A percentile compares a stretch with the other conserved stretches of the same genome.
Conservation (phyloP, 208 protist genomes). For the Borovskyia barvae region DNA sequence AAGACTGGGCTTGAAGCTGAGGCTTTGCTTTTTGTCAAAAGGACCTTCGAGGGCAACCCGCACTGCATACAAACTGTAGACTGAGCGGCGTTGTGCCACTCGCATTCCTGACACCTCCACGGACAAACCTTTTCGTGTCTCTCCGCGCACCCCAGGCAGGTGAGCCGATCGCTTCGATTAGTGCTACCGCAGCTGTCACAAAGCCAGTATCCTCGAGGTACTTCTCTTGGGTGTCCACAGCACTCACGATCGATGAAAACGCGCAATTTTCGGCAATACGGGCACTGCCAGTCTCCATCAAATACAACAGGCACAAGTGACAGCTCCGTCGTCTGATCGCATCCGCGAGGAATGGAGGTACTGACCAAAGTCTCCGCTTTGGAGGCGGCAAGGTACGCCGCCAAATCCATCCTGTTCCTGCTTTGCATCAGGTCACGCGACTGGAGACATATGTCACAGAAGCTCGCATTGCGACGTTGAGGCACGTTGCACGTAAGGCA, state of each 20-base stretch:
- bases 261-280: slow-evolving; percentile 61
- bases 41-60: too few relatives aligned
- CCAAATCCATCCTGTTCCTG: neutral
- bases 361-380: too few relatives aligned
- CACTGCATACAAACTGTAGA: slow-evolving; percentile 44
- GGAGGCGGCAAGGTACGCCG: neutral
- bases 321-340: neutral
- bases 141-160: slow-evolving; percentile 66
- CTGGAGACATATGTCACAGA: slow-evolving; percentile 85
- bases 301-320: slow-evolving; percentile 1
- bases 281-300: slow-evolving; percentile 73
- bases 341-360: too few relatives aligned
- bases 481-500: slow-evolving; percentile 74
- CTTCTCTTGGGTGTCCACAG: slow-evolving; percentile 57
- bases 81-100: slow-evolving; percentile 30
- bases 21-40: too few relatives aligned
- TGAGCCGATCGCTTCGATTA: slow-evolving; percentile 44
- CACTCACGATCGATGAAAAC: slow-evolving; percentile 31
- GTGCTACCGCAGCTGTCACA: slow-evolving; percentile 70
- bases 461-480: slow-evolving; percentile 72
- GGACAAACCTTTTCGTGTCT: slow-evolving; percentile 19
- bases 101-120: slow-evolving; percentile 60
- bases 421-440: slow-evolving; percentile 20
- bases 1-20: too few relatives aligned
- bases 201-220: slow-evolving; percentile 75